These are phyloP conservation scores for Daldinia caldariorum DNA, from an alignment of 495 filamentous ascomycete genomes.

Conservation along the genomic window DNA sequence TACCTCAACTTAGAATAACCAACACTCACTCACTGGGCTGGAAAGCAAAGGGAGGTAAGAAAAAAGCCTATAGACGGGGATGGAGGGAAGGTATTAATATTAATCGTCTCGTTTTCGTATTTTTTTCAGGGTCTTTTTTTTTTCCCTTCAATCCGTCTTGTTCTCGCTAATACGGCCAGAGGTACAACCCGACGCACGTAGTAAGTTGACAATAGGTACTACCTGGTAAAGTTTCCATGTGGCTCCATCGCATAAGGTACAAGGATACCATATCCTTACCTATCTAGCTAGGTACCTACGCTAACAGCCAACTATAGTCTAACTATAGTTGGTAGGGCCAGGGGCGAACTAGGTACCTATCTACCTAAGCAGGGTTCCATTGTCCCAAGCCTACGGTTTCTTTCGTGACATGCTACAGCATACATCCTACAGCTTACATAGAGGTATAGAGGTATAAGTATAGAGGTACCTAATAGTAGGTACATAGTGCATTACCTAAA, in stretches of 20 bases:
- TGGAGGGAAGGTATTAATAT: constrained; percentile 35
- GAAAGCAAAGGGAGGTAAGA: neutral
- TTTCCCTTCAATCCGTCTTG: neutral
- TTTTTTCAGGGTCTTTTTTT: constrained; percentile 27
- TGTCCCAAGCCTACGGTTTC: neutral
- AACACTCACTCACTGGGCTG: constrained; percentile 32
- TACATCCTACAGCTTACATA: no score
- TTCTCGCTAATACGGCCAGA: neutral
- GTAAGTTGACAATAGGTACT: constrained; percentile 10
- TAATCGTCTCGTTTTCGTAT: constrained; percentile 44
- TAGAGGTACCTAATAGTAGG: no score
- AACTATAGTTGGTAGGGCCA: neutral
- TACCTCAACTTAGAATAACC: neutral
- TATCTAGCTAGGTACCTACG: no score
- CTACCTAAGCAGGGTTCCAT: no score
- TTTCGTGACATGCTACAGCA: neutral
- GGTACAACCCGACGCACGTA: constrained; percentile 1
- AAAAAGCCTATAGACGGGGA: constrained; percentile 19
- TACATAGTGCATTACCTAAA: no score
- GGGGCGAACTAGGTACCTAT: neutral
- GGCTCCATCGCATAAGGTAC: constrained; percentile 23
- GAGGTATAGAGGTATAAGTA: no score
- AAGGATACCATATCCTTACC: constrained; percentile 23
- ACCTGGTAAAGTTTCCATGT: constrained; percentile 43
- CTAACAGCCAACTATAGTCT: neutral